These are phyloP conservation scores for Linderina pennispora DNA, from an alignment of 192 early-diverging fungal genomes.

Conservation along the genomic window DNA sequence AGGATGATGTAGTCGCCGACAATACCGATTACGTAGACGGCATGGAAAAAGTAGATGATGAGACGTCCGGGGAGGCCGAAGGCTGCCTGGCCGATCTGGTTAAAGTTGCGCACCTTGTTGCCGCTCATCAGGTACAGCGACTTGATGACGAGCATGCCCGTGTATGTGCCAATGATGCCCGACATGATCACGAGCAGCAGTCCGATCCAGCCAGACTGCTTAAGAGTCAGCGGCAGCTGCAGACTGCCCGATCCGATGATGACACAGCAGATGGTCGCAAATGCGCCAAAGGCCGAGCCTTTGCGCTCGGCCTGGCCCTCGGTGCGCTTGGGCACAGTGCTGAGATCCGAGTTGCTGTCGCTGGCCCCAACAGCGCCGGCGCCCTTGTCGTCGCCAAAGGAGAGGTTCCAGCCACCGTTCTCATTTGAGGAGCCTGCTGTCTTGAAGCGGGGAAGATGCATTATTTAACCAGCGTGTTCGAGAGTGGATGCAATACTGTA, in stretches of 20 bases:
- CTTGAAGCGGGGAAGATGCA: background rate
- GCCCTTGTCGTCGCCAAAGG: background rate
- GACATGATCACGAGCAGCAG: conserved; percentile 56
- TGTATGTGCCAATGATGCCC: conserved; percentile 62
- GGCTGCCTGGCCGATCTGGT: conserved; percentile 61
- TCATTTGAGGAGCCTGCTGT: background rate
- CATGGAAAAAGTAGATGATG: conserved; percentile 58
- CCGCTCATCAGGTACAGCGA: conserved; percentile 60
- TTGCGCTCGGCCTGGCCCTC: conserved; percentile 28
- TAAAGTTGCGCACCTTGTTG: conserved; percentile 48
- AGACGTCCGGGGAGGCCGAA: conserved; percentile 57
- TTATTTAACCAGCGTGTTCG: too few species aligned
- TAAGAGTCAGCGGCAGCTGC: conserved; percentile 66
- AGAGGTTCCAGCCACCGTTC: background rate
- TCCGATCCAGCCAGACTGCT: conserved; percentile 70
- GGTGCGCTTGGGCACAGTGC: background rate
- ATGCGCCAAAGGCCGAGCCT: conserved; percentile 50
- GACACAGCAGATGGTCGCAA: conserved; percentile 58
- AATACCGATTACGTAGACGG: conserved; percentile 59
- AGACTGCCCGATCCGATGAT: conserved; percentile 72
- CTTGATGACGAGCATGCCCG: conserved; percentile 62
- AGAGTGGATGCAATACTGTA: too few species aligned
- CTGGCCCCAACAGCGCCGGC: background rate
- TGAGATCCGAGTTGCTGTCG: background rate
- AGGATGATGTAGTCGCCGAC: conserved; percentile 68